These are phyloP conservation scores for Penicillium paneum DNA, from an alignment of 2,329 filamentous ascomycete genomes.

Conservation along the genomic window DNA sequence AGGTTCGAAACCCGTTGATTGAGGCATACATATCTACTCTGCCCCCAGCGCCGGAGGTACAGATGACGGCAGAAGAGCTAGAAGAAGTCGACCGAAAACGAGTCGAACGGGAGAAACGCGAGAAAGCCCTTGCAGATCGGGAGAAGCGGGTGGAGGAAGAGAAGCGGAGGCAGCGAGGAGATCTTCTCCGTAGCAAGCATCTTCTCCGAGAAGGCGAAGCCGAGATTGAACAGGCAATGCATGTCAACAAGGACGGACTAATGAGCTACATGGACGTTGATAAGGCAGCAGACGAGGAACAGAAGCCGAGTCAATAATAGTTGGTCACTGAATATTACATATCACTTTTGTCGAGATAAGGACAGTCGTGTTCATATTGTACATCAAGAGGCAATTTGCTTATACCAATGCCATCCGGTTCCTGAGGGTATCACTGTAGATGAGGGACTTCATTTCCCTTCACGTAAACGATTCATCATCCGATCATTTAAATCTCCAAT, in stretches of 20 bases:
- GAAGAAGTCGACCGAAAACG: constrained; percentile 37
- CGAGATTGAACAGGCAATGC: constrained; percentile 46
- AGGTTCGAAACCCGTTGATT: constrained; percentile 41
- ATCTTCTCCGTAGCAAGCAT: constrained; percentile 41
- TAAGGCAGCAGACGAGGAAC: constrained; percentile 7
- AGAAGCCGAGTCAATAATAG: constrained; percentile 13
- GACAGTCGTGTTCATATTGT: constrained; percentile 4
- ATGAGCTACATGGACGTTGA: constrained; percentile 39
- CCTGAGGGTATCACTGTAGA: constrained; percentile 37
- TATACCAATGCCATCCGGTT: constrained; percentile 23
- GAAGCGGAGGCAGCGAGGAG: constrained; percentile 40
- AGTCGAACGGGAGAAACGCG: constrained; percentile 43
- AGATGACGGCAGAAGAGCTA: constrained; percentile 39
- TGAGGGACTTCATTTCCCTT: constrained; percentile 25
- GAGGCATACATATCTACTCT: constrained; percentile 46
- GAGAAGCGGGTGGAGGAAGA: constrained; percentile 45
- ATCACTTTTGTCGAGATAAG: constrained; percentile 3
- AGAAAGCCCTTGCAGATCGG: constrained; percentile 44
- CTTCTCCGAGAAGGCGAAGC: constrained; percentile 44
- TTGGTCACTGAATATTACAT: constrained; percentile 4
- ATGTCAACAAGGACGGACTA: constrained; percentile 42
- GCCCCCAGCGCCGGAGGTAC: constrained; percentile 36
- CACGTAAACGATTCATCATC: constrained; percentile 22
- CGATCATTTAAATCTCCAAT: constrained; percentile 40
- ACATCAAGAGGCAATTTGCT: constrained; percentile 13